Conservation (phyloP, 2,329 filamentous ascomycete genomes). For the Periglandula ipomoeae region DNA sequence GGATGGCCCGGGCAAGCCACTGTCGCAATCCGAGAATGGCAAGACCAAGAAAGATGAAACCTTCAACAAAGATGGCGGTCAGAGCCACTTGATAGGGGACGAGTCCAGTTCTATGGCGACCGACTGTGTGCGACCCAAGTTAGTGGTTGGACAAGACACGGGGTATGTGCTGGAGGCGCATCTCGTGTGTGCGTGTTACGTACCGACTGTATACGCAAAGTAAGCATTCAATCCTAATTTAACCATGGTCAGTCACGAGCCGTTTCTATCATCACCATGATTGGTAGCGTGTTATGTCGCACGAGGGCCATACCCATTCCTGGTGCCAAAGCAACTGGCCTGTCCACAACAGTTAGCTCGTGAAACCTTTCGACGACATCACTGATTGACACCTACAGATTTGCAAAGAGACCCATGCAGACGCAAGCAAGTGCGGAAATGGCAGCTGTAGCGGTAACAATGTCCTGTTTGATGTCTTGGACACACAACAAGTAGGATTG, state of each 20-base stretch:
- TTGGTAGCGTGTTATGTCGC: neutral
- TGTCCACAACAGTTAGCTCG: constrained; percentile 9
- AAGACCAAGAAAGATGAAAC: constrained; percentile 73
- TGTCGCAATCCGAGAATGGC: constrained; percentile 75
- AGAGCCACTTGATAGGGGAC: constrained; percentile 69
- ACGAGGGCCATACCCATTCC: constrained; percentile 28
- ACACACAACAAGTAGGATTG: constrained; percentile 55
- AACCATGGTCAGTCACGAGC: constrained; percentile 2
- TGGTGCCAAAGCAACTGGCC: constrained; percentile 30
- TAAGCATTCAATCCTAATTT: constrained; percentile 64
- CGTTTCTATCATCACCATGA: neutral
- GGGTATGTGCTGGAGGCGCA: constrained; percentile 10
- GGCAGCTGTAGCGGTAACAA: constrained; percentile 78
- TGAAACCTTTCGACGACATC: neutral
- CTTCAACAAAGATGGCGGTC: constrained; percentile 83
- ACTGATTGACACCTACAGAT: constrained; percentile 41
- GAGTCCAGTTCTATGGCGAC: constrained; percentile 61
- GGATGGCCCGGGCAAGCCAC: constrained; percentile 79
- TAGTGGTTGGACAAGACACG: constrained; percentile 2
- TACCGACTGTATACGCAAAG: constrained; percentile 60
- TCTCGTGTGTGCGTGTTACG: constrained; percentile 7
- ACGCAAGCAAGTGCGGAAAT: constrained; percentile 74
- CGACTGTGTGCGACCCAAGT: constrained; percentile 38
- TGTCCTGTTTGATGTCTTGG: constrained; percentile 59
- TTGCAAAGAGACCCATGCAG: constrained; percentile 74